Conservation (phyloP, 306 rosid genomes). For the Cyamopsis tetragonoloba region DNA sequence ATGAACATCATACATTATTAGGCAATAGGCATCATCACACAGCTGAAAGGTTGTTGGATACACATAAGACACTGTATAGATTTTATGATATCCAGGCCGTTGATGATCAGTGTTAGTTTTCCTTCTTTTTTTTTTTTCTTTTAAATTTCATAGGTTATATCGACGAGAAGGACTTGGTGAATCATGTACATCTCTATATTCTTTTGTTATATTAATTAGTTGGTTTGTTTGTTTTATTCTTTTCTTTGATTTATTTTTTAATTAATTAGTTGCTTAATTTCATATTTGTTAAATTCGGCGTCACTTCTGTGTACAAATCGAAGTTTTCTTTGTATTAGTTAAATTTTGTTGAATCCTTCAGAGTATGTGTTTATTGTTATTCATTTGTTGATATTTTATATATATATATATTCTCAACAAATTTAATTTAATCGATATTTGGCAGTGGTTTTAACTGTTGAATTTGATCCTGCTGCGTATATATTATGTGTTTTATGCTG, state of each 20-base stretch:
- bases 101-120: constrained; percentile 29
- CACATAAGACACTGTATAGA: constrained; percentile 37
- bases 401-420: neutral
- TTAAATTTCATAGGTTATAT: constrained; percentile 27
- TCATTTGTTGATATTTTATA: neutral
- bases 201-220: constrained; percentile 46
- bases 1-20: constrained; percentile 20
- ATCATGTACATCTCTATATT: constrained; percentile 49
- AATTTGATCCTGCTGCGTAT: neutral
- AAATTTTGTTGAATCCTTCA: constrained; percentile 4
- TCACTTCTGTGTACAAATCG: neutral
- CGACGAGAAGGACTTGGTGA: constrained; percentile 34
- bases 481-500: constrained; percentile 24
- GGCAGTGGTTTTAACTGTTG: neutral
- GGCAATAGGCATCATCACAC: constrained; percentile 19
- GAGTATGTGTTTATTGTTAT: neutral
- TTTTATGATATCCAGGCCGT: constrained; percentile 39
- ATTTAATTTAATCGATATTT: neutral
- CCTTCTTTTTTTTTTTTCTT: neutral
- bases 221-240: constrained; percentile 35
- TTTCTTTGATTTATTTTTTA: neutral
- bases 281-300: constrained; percentile 1
- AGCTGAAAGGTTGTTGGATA: constrained; percentile 37
- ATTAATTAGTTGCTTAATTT: neutral
- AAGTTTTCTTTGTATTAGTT: neutral